Conservation (phyloP, 208 protist species). For the Wallacemonas sp. region DNA sequence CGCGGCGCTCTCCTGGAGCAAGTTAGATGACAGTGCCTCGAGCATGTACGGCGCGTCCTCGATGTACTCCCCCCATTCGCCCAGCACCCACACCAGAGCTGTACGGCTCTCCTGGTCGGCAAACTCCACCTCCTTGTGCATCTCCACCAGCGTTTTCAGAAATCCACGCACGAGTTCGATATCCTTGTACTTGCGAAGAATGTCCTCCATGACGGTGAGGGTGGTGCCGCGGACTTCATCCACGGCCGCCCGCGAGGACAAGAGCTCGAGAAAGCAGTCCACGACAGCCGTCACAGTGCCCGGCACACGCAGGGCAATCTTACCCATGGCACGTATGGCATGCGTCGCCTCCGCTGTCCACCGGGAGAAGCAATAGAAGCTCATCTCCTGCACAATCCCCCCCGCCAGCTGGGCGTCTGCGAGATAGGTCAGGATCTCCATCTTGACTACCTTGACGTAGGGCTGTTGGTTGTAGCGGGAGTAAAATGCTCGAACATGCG, state of each 20-base stretch:
- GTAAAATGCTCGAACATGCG: constrained; percentile 60
- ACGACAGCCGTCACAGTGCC: constrained; percentile 24
- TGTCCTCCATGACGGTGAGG: constrained; percentile 73
- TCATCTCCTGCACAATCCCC: constrained; percentile 78
- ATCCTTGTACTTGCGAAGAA: constrained; percentile 72
- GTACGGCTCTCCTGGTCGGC: constrained; percentile 55
- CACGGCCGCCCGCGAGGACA: constrained; percentile 43
- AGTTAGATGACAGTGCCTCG: constrained; percentile 60
- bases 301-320: constrained; percentile 30
- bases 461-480: constrained; percentile 73
- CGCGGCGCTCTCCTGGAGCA: constrained; percentile 36
- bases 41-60: constrained; percentile 92
- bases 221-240: constrained; percentile 56
- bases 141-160: constrained; percentile 40
- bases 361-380: constrained; percentile 10
- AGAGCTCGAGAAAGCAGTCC: constrained; percentile 51
- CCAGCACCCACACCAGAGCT: constrained; percentile 88
- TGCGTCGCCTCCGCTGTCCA: constrained; percentile 11
- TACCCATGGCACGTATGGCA: constrained; percentile 38
- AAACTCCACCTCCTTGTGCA: constrained; percentile 45
- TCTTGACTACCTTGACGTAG: constrained; percentile 85
- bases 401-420: constrained; percentile 44
- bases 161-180: constrained; percentile 41
- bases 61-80: constrained; percentile 90
- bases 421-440: constrained; percentile 73